Evolutionary conservation across 2,329 filamentous ascomycete species (phyloP).

Genomic region (Colletotrichum cuscutae): DNA sequence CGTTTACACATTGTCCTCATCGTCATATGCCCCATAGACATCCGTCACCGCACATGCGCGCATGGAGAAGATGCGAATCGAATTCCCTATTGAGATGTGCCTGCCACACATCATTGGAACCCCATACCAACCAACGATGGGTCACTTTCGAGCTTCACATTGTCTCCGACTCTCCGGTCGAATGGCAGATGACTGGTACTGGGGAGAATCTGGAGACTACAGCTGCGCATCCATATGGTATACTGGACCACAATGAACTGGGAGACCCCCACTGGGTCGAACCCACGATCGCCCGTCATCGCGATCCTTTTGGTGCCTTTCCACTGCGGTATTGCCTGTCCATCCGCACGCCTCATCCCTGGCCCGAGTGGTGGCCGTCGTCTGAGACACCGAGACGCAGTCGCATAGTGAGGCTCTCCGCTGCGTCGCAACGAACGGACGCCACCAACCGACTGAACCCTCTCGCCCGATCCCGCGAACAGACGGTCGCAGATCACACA

Average conservation of each 20-base stretch:
- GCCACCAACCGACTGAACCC: constrained; percentile 13
- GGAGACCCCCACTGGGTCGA: background rate
- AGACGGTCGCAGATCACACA: constrained; percentile 11
- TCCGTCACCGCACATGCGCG: constrained; percentile 12
- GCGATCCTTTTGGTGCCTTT: constrained; percentile 1
- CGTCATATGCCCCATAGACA: constrained; percentile 3
- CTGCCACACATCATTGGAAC: background rate
- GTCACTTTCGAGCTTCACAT: background rate
- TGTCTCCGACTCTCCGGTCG: background rate
- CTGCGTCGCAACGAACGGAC: constrained; percentile 22
- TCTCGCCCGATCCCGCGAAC: constrained; percentile 16
- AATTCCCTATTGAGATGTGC: background rate
- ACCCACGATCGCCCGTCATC: constrained; percentile 27
- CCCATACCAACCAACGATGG: background rate
- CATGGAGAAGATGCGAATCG: background rate
- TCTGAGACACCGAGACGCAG: background rate
- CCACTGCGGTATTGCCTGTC: background rate
- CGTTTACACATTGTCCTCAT: constrained; percentile 2
- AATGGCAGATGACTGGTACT: background rate
- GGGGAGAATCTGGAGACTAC: background rate
- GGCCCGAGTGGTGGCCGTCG: background rate
- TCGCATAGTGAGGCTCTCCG: constrained; percentile 6
- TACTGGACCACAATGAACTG: background rate
- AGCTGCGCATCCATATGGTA: background rate
- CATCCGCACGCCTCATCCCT: constrained; percentile 20